Conservation (phyloP, 2,329 filamentous ascomycete species). For the Phyllosticta ampelicida region DNA sequence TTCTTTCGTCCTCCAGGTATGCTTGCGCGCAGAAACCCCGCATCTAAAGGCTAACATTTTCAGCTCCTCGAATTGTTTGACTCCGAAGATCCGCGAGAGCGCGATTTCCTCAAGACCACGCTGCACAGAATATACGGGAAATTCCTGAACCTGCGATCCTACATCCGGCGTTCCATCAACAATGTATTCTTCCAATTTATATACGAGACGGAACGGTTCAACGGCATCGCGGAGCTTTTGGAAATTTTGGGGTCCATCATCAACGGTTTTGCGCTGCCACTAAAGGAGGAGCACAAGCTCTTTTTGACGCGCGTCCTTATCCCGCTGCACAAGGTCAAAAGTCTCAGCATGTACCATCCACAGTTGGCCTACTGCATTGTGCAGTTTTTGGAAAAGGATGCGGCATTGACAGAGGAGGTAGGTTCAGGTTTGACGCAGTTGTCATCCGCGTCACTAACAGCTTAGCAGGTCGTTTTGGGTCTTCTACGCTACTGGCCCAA, state of each 20-base stretch:
- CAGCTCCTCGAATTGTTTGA: slow-evolving; percentile 94
- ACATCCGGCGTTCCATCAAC: slow-evolving; percentile 97
- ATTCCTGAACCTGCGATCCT: slow-evolving; percentile 93
- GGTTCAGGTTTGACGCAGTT: slow-evolving; percentile 19
- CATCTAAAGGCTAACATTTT: slow-evolving; percentile 13
- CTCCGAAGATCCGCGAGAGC: slow-evolving; percentile 90
- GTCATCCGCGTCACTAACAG: slow-evolving; percentile 14
- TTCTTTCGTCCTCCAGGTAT: slow-evolving; percentile 77
- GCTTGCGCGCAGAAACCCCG: slow-evolving; percentile 11
- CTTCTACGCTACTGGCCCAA: slow-evolving; percentile 97
- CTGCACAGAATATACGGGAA: slow-evolving; percentile 97
- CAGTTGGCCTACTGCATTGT: slow-evolving; percentile 98
- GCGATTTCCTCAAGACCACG: slow-evolving; percentile 96
- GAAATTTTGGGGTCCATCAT: slow-evolving; percentile 98
- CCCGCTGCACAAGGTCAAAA: slow-evolving; percentile 95
- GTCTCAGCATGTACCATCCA: slow-evolving; percentile 98
- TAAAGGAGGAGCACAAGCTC: slow-evolving; percentile 98
- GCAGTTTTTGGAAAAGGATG: slow-evolving; percentile 96
- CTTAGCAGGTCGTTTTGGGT: slow-evolving; percentile 70
- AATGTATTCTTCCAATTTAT: slow-evolving; percentile 99
- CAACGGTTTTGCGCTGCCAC: slow-evolving; percentile 90
- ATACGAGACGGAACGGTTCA: slow-evolving; percentile 97
- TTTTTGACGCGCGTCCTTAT: slow-evolving; percentile 90
- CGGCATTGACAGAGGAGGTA: slow-evolving; percentile 91
- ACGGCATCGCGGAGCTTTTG: slow-evolving; percentile 90